A percentile compares a stretch with the other conserved stretches of the same genome.
phyloP scores from a whole-genome alignment of 176 grass and related monocot genomes.

The Cymbopogon citratus region DNA sequence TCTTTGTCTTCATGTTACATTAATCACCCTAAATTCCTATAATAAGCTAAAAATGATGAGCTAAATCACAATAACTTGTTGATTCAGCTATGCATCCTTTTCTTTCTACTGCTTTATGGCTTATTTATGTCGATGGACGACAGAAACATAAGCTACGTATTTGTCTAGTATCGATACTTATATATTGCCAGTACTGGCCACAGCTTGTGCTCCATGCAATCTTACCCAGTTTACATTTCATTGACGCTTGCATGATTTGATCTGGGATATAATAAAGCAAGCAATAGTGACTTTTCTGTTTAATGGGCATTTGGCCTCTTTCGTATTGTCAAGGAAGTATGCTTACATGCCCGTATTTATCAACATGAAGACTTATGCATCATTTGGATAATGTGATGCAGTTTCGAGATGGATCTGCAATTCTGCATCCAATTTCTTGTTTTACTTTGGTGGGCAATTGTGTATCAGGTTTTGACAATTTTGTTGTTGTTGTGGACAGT shows the following conservation, averaged over 20 bases:
- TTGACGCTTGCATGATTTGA: neutral
- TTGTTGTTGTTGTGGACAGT: neutral
- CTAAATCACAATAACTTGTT: neutral
- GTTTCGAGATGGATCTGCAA: neutral
- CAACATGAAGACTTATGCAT: neutral
- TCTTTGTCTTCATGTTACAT: neutral
- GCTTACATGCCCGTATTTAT: neutral
- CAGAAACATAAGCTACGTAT: neutral
- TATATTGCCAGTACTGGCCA: neutral
- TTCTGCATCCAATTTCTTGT: neutral
- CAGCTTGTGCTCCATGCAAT: neutral
- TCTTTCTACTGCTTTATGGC: neutral
- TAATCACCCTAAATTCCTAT: neutral
- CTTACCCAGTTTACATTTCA: neutral
- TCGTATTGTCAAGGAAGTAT: neutral
- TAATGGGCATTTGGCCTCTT: neutral
- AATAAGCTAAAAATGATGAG: neutral
- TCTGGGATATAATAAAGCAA: neutral
- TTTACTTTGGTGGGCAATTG: neutral
- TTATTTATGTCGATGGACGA: neutral
- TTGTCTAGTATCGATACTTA: neutral
- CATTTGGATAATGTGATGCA: neutral
- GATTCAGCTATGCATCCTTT: neutral
- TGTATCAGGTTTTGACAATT: neutral
- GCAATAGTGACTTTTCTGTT: neutral